Conservation (phyloP, 805 yeast species). For the Candida gorgasii region DNA sequence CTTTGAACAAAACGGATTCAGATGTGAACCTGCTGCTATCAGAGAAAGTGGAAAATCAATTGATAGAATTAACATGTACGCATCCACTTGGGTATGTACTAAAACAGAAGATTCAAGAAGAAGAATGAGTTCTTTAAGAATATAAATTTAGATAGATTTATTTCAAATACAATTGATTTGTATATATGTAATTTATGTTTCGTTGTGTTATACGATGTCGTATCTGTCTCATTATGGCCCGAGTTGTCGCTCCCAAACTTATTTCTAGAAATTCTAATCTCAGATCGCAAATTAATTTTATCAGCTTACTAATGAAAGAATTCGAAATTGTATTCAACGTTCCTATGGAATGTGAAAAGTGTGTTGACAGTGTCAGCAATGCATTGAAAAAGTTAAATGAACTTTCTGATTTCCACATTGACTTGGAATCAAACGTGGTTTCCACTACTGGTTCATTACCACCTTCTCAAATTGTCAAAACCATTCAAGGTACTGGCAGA, state of each 20-base stretch:
- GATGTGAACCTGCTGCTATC: slow-evolving; percentile 67
- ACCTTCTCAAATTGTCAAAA: slow-evolving; percentile 70
- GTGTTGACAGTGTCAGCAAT: slow-evolving; percentile 59
- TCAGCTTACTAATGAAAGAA: slow-evolving; percentile 14
- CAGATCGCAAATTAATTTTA: neutral
- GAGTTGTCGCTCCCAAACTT: neutral
- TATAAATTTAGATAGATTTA: slow-evolving; percentile 17
- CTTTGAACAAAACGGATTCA: slow-evolving; percentile 68
- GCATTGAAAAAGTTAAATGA: slow-evolving; percentile 57
- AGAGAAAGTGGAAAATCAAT: slow-evolving; percentile 64
- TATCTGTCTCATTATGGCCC: neutral
- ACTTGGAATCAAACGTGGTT: slow-evolving; percentile 61
- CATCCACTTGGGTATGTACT: slow-evolving; percentile 84
- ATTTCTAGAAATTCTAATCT: too few species aligned
- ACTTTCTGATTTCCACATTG: slow-evolving; percentile 53
- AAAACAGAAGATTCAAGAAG: slow-evolving; percentile 31
- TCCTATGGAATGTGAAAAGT: slow-evolving; percentile 75
- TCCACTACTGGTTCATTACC: slow-evolving; percentile 68
- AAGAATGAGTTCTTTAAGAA: slow-evolving; percentile 47
- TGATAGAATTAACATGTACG: slow-evolving; percentile 85
- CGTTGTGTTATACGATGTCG: neutral
- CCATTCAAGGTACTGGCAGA: slow-evolving; percentile 72
- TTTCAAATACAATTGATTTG: slow-evolving; percentile 9
- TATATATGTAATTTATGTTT: slow-evolving; percentile 6
- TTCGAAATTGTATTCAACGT: slow-evolving; percentile 80